phyloP scores from a whole-genome alignment of 108 stramenopile genomes.

The Cyclotella choctawhatcheeana region DNA sequence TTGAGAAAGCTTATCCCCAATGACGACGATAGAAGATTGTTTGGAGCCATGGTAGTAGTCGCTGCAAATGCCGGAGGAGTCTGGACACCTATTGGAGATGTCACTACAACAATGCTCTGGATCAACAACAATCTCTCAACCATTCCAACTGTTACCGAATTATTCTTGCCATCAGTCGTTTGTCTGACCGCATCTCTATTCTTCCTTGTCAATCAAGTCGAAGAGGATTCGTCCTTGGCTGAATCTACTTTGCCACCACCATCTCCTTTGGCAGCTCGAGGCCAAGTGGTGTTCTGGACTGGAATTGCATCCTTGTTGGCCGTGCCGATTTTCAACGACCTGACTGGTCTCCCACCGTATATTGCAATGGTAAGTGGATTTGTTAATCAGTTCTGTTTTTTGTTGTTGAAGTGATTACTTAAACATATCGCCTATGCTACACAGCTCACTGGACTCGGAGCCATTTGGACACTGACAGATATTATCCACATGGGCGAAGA shows the following conservation, averaged over 20 bases:
- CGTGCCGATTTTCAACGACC: constrained; percentile 89
- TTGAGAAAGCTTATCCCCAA: constrained; percentile 87
- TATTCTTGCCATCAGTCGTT: constrained; percentile 87
- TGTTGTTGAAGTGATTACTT: not conserved
- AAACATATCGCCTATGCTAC: not conserved
- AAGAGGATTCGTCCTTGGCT: constrained; percentile 69
- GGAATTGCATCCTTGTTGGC: constrained; percentile 84
- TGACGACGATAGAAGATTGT: constrained; percentile 83
- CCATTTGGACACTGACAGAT: constrained; percentile 94
- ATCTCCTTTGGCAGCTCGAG: constrained; percentile 80
- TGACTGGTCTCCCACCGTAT: constrained; percentile 94
- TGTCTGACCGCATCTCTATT: constrained; percentile 84
- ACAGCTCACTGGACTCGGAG: constrained; percentile 88
- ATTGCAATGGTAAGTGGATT: constrained; percentile 76
- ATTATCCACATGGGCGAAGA: constrained; percentile 93
- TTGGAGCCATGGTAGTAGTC: constrained; percentile 95
- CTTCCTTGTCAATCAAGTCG: constrained; percentile 84
- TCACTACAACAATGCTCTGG: constrained; percentile 97
- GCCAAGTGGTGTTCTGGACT: constrained; percentile 86
- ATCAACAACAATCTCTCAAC: constrained; percentile 91
- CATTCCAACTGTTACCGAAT: constrained; percentile 86
- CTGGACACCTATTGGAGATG: constrained; percentile 96
- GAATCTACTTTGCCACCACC: constrained; percentile 60
- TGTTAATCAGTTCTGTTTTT: not conserved
- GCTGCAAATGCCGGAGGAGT: constrained; percentile 96